Evolutionary conservation across 2,329 filamentous ascomycete species (phyloP).

Genomic region (Septoria linicola): DNA sequence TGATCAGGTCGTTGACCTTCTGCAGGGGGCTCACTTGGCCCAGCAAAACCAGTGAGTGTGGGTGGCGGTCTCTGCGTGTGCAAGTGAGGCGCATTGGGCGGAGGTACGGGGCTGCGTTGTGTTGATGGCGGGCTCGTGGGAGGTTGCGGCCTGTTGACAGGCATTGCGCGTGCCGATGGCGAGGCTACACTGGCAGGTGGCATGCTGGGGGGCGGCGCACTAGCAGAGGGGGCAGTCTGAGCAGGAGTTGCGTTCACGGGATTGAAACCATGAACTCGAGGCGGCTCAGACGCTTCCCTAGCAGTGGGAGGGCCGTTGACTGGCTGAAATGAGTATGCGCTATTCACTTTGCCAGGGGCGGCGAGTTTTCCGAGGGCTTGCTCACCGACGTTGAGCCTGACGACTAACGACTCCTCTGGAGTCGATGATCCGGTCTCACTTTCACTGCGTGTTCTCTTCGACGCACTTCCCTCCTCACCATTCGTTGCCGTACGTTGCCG

Average conservation of each 20-base stretch:
- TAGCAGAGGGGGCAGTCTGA: neutral
- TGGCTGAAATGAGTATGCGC: constrained; percentile 4
- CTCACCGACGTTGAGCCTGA: constrained; percentile 16
- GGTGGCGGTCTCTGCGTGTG: constrained; percentile 3
- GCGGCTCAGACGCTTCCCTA: constrained; percentile 4
- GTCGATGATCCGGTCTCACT: constrained; percentile 8
- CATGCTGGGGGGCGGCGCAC: constrained; percentile 2
- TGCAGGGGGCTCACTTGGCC: neutral
- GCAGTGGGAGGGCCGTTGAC: constrained; percentile 2
- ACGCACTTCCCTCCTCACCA: neutral
- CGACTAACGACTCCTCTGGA: constrained; percentile 14
- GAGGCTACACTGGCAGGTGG: neutral
- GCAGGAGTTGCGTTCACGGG: constrained; percentile 7
- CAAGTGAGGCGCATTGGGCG: neutral
- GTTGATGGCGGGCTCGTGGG: neutral
- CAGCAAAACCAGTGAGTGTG: constrained; percentile 4
- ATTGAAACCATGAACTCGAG: constrained; percentile 9
- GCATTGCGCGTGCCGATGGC: neutral
- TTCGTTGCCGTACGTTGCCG: neutral
- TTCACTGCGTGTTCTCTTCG: constrained; percentile 17
- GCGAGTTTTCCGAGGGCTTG: constrained; percentile 9
- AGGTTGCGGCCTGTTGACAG: neutral
- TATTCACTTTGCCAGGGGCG: constrained; percentile 5
- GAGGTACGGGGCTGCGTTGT: neutral
- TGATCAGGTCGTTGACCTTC: neutral